Evolutionary conservation across 2,329 filamentous ascomycete genomes (phyloP).

Genomic region (Blastomyces silverae): DNA sequence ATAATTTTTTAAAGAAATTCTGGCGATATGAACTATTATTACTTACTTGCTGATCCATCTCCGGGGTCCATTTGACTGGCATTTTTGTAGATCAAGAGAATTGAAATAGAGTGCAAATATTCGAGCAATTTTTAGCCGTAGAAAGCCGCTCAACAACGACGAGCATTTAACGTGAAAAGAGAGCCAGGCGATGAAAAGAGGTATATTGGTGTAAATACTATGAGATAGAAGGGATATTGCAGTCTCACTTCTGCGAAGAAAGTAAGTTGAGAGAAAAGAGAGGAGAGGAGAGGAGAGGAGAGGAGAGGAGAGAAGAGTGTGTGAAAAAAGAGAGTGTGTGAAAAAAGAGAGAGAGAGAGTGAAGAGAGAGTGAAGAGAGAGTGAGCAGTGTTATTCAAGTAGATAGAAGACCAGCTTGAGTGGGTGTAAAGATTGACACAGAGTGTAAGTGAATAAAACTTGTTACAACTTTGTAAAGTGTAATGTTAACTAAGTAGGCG

Average conservation of each 20-base stretch:
- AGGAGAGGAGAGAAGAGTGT: background rate
- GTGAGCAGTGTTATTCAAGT: background rate
- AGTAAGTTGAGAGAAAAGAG: background rate
- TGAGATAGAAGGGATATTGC: background rate
- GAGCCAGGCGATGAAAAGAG: background rate
- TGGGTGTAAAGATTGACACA: background rate
- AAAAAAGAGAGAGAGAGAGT: background rate
- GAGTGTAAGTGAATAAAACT: background rate
- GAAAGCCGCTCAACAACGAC: too few relatives aligned
- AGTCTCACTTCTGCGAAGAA: too few relatives aligned
- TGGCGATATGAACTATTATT: background rate
- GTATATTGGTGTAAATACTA: too few relatives aligned
- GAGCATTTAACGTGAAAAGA: too few relatives aligned
- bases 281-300: background rate
- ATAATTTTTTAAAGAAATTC: too few relatives aligned
- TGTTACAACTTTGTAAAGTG: background rate
- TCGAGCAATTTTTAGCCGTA: background rate
- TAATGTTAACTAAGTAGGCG: background rate
- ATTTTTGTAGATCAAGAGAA: slow-evolving; percentile 23
- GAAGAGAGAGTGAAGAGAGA: background rate
- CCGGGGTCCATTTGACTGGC: slow-evolving; percentile 35
- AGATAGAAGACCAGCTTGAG: background rate
- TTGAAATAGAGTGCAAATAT: background rate
- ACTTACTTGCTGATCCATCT: slow-evolving; percentile 34
- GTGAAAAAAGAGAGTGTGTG: background rate